A percentile compares a stretch with the other conserved stretches of the same genome.
These are phyloP conservation scores for Erysimum pusillum DNA, from an alignment of 441 rosid genomes.

Conservation along the genomic window DNA sequence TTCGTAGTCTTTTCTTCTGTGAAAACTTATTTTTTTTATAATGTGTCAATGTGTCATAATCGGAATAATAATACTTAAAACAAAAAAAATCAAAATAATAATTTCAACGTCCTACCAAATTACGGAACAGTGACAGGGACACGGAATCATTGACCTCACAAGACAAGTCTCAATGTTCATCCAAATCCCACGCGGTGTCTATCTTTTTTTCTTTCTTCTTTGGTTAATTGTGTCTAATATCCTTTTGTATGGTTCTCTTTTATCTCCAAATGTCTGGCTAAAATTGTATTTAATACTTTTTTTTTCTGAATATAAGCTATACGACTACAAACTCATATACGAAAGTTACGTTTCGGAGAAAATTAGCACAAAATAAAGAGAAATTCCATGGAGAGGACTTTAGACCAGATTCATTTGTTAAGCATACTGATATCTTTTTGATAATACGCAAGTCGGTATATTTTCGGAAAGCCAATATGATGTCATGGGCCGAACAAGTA, in stretches of 20 bases:
- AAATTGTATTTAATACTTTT: no score
- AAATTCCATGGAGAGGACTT: no score
- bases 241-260: not conserved
- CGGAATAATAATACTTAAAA: not conserved
- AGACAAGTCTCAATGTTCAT: slow-evolving; percentile 28
- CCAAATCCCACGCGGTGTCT: slow-evolving; percentile 18
- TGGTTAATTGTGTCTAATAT: not conserved
- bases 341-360: no score
- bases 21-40: no score
- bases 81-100: not conserved
- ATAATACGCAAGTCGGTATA: not conserved
- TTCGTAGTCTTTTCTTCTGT: no score
- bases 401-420: no score
- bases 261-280: not conserved
- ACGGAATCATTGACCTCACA: slow-evolving; percentile 2
- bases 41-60: slow-evolving; percentile 13
- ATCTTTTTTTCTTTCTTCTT: not conserved
- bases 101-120: slow-evolving; percentile 15
- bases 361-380: not conserved
- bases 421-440: not conserved
- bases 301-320: no score
- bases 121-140: slow-evolving; percentile 38
- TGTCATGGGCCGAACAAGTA: slow-evolving; percentile 9
- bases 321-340: no score
- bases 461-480: not conserved